These are phyloP conservation scores for Ascochyta fabae DNA, from an alignment of 2,329 filamentous ascomycete genomes.

Conservation along the genomic window DNA sequence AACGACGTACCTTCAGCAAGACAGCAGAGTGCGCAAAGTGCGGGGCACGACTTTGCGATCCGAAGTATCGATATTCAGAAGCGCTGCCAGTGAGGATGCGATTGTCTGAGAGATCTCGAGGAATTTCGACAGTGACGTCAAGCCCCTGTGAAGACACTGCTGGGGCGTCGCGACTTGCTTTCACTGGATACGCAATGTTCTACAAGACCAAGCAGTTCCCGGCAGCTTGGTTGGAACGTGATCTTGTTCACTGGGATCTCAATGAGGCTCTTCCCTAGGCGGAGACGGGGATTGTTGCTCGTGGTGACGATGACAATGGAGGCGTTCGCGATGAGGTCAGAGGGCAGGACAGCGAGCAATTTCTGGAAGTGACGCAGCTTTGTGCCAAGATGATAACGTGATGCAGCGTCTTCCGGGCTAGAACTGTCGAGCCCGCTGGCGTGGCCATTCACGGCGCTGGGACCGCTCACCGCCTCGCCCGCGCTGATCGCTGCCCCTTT, in stretches of 20 bases:
- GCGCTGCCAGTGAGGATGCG: conserved; percentile 26
- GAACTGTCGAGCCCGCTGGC: conserved; percentile 1
- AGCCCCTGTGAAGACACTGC: conserved; percentile 33
- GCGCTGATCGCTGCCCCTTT: conserved; percentile 32
- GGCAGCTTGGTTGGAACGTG: conserved; percentile 15
- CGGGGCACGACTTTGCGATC: conserved; percentile 34
- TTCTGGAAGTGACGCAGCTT: conserved; percentile 41
- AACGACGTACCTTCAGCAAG: conserved; percentile 39
- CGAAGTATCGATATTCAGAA: conserved; percentile 22
- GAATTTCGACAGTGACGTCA: conserved; percentile 39
- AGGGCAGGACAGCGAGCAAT: conserved; percentile 42
- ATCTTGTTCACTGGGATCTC: conserved; percentile 23
- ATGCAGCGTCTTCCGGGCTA: conserved; percentile 27
- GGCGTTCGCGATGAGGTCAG: conserved; percentile 48
- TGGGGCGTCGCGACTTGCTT: conserved; percentile 21
- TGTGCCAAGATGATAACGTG: conserved; percentile 40
- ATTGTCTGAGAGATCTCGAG: conserved; percentile 25
- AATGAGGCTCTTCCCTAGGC: conserved; percentile 38
- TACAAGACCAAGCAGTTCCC: conserved; percentile 15
- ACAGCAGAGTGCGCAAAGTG: conserved; percentile 29
- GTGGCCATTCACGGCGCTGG: conserved; percentile 6
- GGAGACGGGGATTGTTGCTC: conserved; percentile 35
- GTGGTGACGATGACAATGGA: conserved; percentile 42
- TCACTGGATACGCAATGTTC: conserved; percentile 19
- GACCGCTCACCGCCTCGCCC: conserved; percentile 15